Evolutionary conservation across 73 alveolate genomes (phyloP), one percentile per base, ranked within the genome.

Genomic region (Breviolum minutum): DNA sequence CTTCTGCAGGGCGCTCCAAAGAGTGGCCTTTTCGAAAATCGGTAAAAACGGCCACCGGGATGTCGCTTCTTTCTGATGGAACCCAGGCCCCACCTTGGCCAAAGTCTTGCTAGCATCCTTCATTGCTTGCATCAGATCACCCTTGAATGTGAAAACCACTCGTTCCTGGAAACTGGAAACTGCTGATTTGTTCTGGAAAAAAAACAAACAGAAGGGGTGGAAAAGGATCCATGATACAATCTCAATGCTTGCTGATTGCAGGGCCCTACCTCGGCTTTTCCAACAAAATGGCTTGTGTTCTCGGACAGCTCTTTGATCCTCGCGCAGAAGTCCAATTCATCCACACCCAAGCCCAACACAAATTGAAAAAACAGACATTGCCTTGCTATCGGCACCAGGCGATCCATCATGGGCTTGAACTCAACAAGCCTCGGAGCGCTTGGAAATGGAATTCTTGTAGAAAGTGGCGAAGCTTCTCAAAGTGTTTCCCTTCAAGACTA

Each of bases 301-400:
- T 40, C 54, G 3, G 54, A 40, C 54, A 40, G 54, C 54, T 40
- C 54, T 40, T 40, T 40, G 54, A 40, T 40, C 54, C 54, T 40
- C 3, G 54, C 54, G 54, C 54, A 40, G 54, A 40, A 40, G 54
- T 40, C 54, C 54, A 40, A 3, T 40, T 40, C 54, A 40, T 40
- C 54, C 54, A 40, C 54, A 40, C 0, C 54, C 54, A 3, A 40
- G 54, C 5, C 54, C 54, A 40, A 40, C 54, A 40, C 54, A 40
- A 40, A 0, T 77, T 26, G 63, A 77, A 77, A 30, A 30, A 27
- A 12, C 48, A 8, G 14, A 40, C 40, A 14, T 81, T 30, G 90
- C 90, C 90, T 81, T 66, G 90, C 90, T 14, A 81, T 81, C 71
- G 90, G 71, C 90, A 40, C 70, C 6, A 22, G n/a, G 48, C n/a